Percentiles rank a stretch among this genome's conserved stretches.
Conservation (phyloP, 1,284 basidiomycete species). For the Veloporphyrellus conicus region DNA sequence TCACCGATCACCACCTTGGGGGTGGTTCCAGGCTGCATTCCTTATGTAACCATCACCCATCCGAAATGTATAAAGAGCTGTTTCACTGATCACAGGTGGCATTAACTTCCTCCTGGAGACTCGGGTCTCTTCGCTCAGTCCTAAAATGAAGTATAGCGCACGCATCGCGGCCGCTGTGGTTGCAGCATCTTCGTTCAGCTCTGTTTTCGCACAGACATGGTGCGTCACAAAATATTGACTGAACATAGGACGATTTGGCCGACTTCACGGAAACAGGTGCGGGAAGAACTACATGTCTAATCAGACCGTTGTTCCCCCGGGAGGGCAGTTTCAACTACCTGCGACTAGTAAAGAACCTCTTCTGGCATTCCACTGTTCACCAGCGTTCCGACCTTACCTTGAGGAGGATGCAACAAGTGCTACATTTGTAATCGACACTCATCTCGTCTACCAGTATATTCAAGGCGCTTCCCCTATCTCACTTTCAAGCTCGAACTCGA, state of each 20-base stretch:
- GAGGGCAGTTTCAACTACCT: constrained; percentile 57
- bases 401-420: constrained; percentile 43
- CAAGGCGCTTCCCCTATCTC: constrained; percentile 45
- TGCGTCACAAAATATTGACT: constrained; percentile 1
- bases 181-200: constrained; percentile 1
- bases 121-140: background rate
- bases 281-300: constrained; percentile 61
- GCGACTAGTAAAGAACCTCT: constrained; percentile 47
- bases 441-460: constrained; percentile 48
- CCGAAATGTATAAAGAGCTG: background rate
- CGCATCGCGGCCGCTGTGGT: constrained; percentile 1
- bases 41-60: too few relatives aligned
- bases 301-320: constrained; percentile 50
- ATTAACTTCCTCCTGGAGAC: too few relatives aligned
- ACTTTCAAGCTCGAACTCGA: constrained; percentile 29
- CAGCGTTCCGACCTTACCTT: constrained; percentile 65
- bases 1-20: too few relatives aligned
- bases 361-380: constrained; percentile 63
- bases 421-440: constrained; percentile 55
- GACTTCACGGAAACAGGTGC: constrained; percentile 43
- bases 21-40: too few relatives aligned
- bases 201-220: constrained; percentile 25
- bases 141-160: constrained; percentile 11
- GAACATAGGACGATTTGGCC: background rate
- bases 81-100: too few relatives aligned